Conservation (phyloP, 2,329 filamentous ascomycete species). For the Ampelomyces quisqualis region DNA sequence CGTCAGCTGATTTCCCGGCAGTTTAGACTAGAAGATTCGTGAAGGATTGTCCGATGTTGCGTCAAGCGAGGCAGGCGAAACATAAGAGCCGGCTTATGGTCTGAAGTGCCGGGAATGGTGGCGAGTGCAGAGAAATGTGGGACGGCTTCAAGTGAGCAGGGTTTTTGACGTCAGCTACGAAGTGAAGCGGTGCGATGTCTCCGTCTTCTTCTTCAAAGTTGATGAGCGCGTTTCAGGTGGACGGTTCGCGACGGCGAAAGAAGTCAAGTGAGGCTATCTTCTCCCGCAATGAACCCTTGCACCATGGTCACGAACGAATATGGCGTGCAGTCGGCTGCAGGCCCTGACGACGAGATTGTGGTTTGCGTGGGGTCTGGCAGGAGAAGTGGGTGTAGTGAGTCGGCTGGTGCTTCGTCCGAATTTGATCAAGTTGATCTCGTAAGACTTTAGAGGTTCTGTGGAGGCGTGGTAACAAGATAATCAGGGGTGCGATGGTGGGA, state of each 20-base stretch:
- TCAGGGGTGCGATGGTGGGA: background rate
- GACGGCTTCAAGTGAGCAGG: background rate
- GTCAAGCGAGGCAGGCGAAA: too few species aligned
- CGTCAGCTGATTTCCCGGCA: too few species aligned
- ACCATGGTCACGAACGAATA: constrained; percentile 1
- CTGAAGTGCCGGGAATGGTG: too few species aligned
- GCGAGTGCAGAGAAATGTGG: too few species aligned
- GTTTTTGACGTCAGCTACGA: background rate
- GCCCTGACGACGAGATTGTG: constrained; percentile 3
- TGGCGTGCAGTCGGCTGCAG: background rate
- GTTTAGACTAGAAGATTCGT: too few species aligned
- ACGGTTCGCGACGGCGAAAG: constrained; percentile 1
- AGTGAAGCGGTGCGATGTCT: background rate
- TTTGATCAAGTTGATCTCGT: background rate
- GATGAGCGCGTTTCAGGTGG: constrained; percentile 2
- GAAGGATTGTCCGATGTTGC: too few species aligned
- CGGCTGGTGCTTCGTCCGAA: background rate
- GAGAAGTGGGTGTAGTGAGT: constrained; percentile 1
- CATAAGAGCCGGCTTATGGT: too few species aligned
- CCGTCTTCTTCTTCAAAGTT: too few species aligned
- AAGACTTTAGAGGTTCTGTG: too few species aligned
- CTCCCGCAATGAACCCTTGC: constrained; percentile 3
- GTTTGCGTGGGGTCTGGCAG: background rate
- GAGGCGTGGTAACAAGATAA: background rate
- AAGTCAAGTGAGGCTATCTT: constrained; percentile 1